A percentile compares a stretch with the other conserved stretches of the same genome.
Evolutionary conservation across 2,329 filamentous ascomycete species (phyloP).

Genomic region (Colletotrichum tamarilloi): DNA sequence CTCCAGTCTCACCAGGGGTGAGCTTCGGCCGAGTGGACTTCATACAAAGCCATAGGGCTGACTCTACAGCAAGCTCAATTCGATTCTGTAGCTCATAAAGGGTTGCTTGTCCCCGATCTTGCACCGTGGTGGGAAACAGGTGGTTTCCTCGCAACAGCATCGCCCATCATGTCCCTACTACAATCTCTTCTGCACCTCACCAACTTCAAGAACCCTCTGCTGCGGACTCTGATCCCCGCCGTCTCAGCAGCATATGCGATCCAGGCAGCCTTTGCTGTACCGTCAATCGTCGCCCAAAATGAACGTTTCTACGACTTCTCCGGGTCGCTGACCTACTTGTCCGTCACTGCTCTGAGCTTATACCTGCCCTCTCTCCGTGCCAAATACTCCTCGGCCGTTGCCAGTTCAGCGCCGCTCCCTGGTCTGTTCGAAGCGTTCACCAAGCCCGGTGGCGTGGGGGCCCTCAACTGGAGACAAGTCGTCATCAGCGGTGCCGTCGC

Average conservation of each 20-base stretch:
- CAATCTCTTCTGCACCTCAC: constrained; percentile 66
- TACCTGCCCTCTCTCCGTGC: constrained; percentile 70
- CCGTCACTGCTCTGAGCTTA: constrained; percentile 70
- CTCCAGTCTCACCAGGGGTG: background rate
- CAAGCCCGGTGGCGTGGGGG: constrained; percentile 51
- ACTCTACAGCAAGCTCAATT: background rate
- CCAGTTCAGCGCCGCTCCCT: constrained; percentile 54
- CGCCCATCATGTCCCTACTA: constrained; percentile 46
- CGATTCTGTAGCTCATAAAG: background rate
- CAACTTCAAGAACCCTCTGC: constrained; percentile 70
- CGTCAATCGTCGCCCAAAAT: constrained; percentile 68
- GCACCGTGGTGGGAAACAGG: background rate
- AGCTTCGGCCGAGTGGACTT: background rate
- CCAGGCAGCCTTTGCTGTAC: constrained; percentile 70
- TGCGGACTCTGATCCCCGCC: constrained; percentile 71
- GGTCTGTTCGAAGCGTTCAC: constrained; percentile 57
- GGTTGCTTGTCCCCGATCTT: background rate
- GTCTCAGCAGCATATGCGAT: constrained; percentile 72
- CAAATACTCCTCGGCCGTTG: constrained; percentile 53
- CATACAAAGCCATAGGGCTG: background rate
- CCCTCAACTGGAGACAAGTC: constrained; percentile 70
- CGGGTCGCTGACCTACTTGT: constrained; percentile 74
- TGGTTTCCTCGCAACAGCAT: background rate
- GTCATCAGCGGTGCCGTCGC: constrained; percentile 51
- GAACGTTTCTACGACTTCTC: constrained; percentile 78